Conservation (phyloP, 768 basidiomycete genomes). For the Xerocomus brunneocitrinus region DNA sequence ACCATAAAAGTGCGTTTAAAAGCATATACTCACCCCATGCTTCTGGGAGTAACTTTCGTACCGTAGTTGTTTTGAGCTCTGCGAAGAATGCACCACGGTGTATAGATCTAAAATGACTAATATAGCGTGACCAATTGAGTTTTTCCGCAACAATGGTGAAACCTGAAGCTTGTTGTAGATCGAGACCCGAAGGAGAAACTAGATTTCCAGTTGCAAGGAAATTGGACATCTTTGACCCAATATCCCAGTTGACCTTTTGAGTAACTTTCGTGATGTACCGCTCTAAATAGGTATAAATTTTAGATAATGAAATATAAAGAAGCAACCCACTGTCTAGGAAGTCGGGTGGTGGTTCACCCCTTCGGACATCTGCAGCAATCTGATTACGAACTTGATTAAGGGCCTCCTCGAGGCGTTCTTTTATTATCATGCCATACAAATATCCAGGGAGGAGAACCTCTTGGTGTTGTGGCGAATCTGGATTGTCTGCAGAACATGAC, state of each 20-base stretch:
- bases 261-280: conserved; percentile 77
- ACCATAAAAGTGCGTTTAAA: not conserved
- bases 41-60: conserved; percentile 93
- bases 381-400: conserved; percentile 67
- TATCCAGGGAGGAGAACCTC: conserved; percentile 92
- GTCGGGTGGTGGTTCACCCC: conserved; percentile 70
- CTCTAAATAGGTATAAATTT: conserved; percentile 40
- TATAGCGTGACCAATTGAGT: conserved; percentile 97
- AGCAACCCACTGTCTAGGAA: conserved; percentile 74
- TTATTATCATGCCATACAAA: conserved; percentile 96
- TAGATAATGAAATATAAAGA: not conserved
- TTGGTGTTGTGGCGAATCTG: conserved; percentile 98
- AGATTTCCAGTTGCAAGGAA: conserved; percentile 98
- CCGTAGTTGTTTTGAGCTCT: conserved; percentile 95
- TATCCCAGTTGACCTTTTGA: conserved; percentile 81
- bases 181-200: conserved; percentile 90
- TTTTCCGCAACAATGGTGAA: conserved; percentile 99
- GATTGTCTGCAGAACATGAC: conserved; percentile 89
- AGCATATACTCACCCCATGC: conserved; percentile 74
- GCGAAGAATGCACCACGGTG: conserved; percentile 99
- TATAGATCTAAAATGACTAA: conserved; percentile 95
- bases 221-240: conserved; percentile 84
- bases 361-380: conserved; percentile 70
- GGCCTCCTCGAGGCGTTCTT: conserved; percentile 91
- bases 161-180: conserved; percentile 96